Percentiles rank a stretch among this genome's conserved stretches.
phyloP scores from a whole-genome alignment of 805 yeast genomes.

The Maudiozyma saulgeensis region DNA sequence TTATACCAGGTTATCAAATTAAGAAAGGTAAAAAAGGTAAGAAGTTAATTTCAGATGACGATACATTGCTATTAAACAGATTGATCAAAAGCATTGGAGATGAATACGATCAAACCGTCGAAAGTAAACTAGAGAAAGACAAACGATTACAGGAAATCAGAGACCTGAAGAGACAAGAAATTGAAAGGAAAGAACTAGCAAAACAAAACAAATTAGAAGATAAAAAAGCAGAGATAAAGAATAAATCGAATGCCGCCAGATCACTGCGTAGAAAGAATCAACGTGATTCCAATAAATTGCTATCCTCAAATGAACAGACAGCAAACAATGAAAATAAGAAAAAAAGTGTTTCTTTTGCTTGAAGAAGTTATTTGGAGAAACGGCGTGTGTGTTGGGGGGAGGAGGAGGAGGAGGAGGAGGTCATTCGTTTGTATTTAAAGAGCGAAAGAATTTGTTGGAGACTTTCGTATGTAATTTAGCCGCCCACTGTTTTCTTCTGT shows the following conservation, averaged over 20 bases:
- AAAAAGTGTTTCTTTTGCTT: slow-evolving; percentile 43
- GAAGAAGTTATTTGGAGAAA: not conserved
- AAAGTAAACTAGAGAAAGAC: slow-evolving; percentile 84
- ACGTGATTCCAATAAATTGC: slow-evolving; percentile 5
- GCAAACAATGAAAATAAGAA: slow-evolving; percentile 16
- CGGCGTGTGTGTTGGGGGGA: too few relatives aligned
- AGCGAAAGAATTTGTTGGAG: too few relatives aligned
- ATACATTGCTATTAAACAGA: slow-evolving; percentile 51
- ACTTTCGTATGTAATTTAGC: too few relatives aligned
- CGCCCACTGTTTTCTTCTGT: too few relatives aligned
- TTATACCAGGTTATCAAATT: slow-evolving; percentile 75
- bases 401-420: too few relatives aligned
- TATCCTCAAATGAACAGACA: too few relatives aligned
- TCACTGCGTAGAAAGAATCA: slow-evolving; percentile 51
- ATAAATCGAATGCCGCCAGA: slow-evolving; percentile 63
- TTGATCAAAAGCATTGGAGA: slow-evolving; percentile 76
- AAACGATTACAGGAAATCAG: slow-evolving; percentile 83
- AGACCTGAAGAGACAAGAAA: slow-evolving; percentile 75
- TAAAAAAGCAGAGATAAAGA: slow-evolving; percentile 68
- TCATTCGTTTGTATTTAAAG: too few relatives aligned
- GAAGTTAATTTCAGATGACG: slow-evolving; percentile 64
- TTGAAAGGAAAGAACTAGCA: slow-evolving; percentile 70
- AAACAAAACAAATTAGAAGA: slow-evolving; percentile 62
- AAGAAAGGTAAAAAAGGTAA: slow-evolving; percentile 80
- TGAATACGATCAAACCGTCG: slow-evolving; percentile 64